phyloP scores from a whole-genome alignment of 768 basidiomycete genomes.

The Boletales sp. region DNA sequence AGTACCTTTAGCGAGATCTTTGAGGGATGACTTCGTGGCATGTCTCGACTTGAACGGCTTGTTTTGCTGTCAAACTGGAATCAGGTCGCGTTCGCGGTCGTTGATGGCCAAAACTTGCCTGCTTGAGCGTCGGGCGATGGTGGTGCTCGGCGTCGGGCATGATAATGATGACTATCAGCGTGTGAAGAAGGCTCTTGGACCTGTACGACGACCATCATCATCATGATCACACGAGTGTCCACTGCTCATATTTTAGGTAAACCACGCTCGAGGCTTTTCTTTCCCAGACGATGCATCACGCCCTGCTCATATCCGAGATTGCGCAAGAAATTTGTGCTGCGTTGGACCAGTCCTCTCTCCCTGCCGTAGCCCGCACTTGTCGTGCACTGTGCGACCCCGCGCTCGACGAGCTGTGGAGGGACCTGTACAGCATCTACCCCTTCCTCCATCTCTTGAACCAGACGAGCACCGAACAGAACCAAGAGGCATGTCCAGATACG shows the following conservation, averaged over 20 bases:
- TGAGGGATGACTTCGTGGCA: constrained; percentile 79
- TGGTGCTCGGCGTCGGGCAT: constrained; percentile 49
- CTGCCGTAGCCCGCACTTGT: constrained; percentile 24
- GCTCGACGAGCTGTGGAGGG: constrained; percentile 23
- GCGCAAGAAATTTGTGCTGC: constrained; percentile 14
- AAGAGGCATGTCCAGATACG: constrained; percentile 9
- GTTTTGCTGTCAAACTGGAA: constrained; percentile 56
- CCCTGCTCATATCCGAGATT: constrained; percentile 22
- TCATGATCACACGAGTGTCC: constrained; percentile 6
- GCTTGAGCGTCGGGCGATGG: constrained; percentile 82
- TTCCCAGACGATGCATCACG: constrained; percentile 17
- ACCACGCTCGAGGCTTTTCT: not conserved
- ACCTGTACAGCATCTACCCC: constrained; percentile 20
- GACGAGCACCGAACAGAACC: not conserved
- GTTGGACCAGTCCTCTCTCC: constrained; percentile 13
- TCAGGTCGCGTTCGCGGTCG: not conserved
- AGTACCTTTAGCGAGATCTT: constrained; percentile 80
- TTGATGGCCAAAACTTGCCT: constrained; percentile 42
- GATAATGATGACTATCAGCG: constrained; percentile 10
- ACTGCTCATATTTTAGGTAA: constrained; percentile 13
- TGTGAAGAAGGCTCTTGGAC: constrained; percentile 5
- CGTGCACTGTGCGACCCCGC: constrained; percentile 19
- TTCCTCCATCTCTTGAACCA: constrained; percentile 16
- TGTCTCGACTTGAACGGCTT: constrained; percentile 92
- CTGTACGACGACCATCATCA: not conserved